Percentiles rank a stretch among this genome's conserved stretches.
phyloP scores from a whole-genome alignment of 345 rosid species.

The Odontarrhena argentea region DNA sequence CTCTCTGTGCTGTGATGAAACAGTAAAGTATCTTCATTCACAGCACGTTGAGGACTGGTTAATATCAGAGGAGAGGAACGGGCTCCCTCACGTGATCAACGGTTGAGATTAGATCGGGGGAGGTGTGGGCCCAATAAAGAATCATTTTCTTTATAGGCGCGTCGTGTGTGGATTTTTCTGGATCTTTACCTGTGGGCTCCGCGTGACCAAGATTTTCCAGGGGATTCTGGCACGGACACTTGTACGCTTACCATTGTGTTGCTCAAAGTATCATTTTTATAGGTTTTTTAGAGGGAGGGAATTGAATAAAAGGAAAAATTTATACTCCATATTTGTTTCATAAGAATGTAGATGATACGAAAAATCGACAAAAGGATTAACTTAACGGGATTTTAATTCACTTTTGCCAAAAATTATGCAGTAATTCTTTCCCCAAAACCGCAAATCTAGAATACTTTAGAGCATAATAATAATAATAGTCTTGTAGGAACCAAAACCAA shows the following conservation, averaged over 20 bases:
- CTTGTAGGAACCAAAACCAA: background rate
- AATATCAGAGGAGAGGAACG: background rate
- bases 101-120: conserved; percentile 39
- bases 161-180: conserved; percentile 36
- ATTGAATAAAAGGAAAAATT: background rate
- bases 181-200: conserved; percentile 26
- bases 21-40: conserved; percentile 27
- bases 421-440: background rate
- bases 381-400: background rate
- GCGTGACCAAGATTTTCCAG: conserved; percentile 29
- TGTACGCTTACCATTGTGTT: conserved; percentile 36
- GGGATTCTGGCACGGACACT: conserved; percentile 49
- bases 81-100: conserved; percentile 42
- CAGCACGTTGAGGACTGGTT: conserved; percentile 31
- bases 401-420: background rate
- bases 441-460: too few relatives aligned
- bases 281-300: background rate
- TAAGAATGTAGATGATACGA: background rate
- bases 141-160: conserved; percentile 18
- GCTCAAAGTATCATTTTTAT: background rate
- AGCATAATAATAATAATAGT: background rate
- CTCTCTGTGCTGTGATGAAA: conserved; percentile 10
- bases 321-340: background rate
- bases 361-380: background rate
- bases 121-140: conserved; percentile 7